Evolutionary conservation across 1,284 basidiomycete species (phyloP), one percentile per base, ranked within the genome.

Genomic region (Bondarzewia mesenterica): DNA sequence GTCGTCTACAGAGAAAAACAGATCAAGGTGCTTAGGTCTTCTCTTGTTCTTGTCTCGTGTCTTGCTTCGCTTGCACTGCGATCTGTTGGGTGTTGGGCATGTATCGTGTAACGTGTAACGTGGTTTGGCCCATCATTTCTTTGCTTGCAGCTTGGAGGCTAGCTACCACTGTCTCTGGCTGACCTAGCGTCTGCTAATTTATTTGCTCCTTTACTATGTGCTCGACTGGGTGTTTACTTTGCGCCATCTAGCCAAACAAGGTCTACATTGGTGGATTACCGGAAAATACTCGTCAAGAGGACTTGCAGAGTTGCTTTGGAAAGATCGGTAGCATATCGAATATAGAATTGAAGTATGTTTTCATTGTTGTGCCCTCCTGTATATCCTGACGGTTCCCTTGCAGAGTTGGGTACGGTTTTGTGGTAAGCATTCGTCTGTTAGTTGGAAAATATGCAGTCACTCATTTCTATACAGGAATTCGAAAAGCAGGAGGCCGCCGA

Each of bases 231-330:
- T 81, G 77, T 83, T 83, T 70, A 83, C 74, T 67, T 72, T 78
- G 66, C 78, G 72, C 75, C 72, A 70, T 74, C 57, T 67, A 90
- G 86, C 83, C 85, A 68, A 89, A 89, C 71, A 91, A 91, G 71
- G 83, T 91, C 64, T 91, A 91, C 63, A 82, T 91, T 61, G 88
- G 88, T 60, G 88, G 88, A 56, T 76, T 91, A 53, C 89, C 88
- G 52, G 85, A 89, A 66, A 76, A 88, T 57, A 90, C 88, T 47
- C 82, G 84, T 55, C 76, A 81, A 66, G 87, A 89, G 68, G 88
- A 91, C 61, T 68, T 91, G 25, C 81, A 80, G 62, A 85, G 76
- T 56, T 90, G 89, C 64, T 91, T 91, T 64, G 85, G 85, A 48
- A 87, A 89, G 64, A 80, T 90, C 45, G 88, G 88, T n/a, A 72